A percentile compares a stretch with the other conserved stretches of the same genome.
Conservation (phyloP, 2,329 filamentous ascomycete species). For the Teratosphaeria pseudoeucalypti region DNA sequence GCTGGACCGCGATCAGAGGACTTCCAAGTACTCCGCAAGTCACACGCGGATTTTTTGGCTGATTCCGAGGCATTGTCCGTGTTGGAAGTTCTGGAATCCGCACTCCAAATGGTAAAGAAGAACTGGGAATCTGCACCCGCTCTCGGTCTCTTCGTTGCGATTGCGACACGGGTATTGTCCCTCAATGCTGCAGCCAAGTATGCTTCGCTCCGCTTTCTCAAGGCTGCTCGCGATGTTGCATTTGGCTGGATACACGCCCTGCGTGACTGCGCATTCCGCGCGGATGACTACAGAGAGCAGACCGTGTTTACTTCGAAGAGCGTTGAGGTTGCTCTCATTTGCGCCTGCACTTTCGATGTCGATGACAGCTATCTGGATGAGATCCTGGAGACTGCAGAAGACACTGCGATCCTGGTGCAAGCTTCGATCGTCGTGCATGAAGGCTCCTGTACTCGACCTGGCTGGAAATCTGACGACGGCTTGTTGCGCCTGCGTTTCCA, state of each 20-base stretch:
- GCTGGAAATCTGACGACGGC: neutral
- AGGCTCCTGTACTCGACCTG: conserved; percentile 1
- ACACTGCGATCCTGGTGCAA: conserved; percentile 12
- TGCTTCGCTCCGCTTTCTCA: conserved; percentile 22
- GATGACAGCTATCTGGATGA: conserved; percentile 10
- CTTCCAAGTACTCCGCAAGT: conserved; percentile 29
- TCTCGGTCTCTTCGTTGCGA: conserved; percentile 11
- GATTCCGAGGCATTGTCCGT: conserved; percentile 1
- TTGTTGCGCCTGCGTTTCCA: conserved; percentile 3
- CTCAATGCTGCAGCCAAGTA: conserved; percentile 3
- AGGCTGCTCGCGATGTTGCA: conserved; percentile 33
- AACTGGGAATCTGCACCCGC: conserved; percentile 21
- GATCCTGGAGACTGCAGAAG: conserved; percentile 7
- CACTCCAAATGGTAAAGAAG: conserved; percentile 12
- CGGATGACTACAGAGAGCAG: conserved; percentile 27
- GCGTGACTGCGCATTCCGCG: conserved; percentile 34
- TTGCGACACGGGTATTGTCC: conserved; percentile 14
- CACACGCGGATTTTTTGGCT: conserved; percentile 42
- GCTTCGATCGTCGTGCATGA: conserved; percentile 13
- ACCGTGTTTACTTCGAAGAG: conserved; percentile 23
- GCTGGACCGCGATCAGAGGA: conserved; percentile 38
- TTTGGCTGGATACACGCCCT: conserved; percentile 42
- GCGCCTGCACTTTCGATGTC: conserved; percentile 37
- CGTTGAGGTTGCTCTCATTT: conserved; percentile 48
- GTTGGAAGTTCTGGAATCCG: conserved; percentile 5